Evolutionary conservation across 345 rosid species (phyloP).

Genomic region (Alliaria petiolata): DNA sequence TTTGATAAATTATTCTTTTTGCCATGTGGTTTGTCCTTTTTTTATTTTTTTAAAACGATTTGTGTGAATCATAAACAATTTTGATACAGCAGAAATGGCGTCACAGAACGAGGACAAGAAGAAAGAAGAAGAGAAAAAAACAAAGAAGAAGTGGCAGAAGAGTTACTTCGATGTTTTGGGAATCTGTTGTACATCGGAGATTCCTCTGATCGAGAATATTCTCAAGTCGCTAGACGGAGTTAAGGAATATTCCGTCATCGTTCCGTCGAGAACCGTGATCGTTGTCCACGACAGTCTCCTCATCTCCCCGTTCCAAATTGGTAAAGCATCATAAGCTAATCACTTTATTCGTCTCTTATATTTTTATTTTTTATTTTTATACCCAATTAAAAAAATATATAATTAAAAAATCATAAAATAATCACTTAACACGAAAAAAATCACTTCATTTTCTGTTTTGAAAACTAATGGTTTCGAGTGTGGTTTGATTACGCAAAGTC

Average conservation of each 20-base stretch:
- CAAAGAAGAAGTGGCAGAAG: slow-evolving; percentile 46
- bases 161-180: slow-evolving; percentile 94
- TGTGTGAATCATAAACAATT: background rate
- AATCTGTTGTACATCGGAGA: slow-evolving; percentile 85
- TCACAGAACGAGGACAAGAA: background rate
- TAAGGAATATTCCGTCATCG: slow-evolving; percentile 60
- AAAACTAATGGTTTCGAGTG: background rate
- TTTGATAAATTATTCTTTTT: background rate
- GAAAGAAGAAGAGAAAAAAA: slow-evolving; percentile 18
- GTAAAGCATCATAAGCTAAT: slow-evolving; percentile 37
- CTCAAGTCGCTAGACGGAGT: slow-evolving; percentile 69
- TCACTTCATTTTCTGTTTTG: background rate
- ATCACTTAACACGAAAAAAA: too few relatives aligned
- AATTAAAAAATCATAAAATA: background rate
- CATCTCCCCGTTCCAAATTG: slow-evolving; percentile 72
- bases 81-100: slow-evolving; percentile 10
- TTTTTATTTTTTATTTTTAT: background rate
- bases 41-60: too few relatives aligned
- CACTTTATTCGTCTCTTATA: background rate
- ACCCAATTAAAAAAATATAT: background rate
- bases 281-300: slow-evolving; percentile 77
- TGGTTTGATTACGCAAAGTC: background rate
- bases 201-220: slow-evolving; percentile 65
- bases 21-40: background rate
- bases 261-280: slow-evolving; percentile 75